Conservation (phyloP, 2,329 filamentous ascomycete genomes). For the Neonectria neomacrospora region DNA sequence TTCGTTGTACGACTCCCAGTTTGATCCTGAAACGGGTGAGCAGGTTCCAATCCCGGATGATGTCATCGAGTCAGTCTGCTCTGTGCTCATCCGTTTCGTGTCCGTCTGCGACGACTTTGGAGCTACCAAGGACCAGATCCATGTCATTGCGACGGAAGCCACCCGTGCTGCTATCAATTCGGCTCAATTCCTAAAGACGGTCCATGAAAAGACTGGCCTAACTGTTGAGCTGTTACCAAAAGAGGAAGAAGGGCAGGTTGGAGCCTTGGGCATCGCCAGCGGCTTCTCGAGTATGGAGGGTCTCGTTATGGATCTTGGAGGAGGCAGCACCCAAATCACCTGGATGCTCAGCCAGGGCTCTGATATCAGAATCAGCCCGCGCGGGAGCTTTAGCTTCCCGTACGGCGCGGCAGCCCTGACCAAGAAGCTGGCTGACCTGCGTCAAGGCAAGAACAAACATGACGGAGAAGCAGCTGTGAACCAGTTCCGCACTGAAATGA, state of each 20-base stretch:
- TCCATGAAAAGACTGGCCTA: conserved; percentile 68
- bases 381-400: conserved; percentile 72
- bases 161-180: conserved; percentile 48
- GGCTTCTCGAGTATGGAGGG: conserved; percentile 70
- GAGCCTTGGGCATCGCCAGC: conserved; percentile 74
- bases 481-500: conserved; percentile 61
- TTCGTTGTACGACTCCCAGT: conserved; percentile 49
- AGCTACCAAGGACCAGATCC: conserved; percentile 41
- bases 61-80: conserved; percentile 43
- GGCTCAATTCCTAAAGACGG: conserved; percentile 47
- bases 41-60: conserved; percentile 46
- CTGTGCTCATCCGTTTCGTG: conserved; percentile 44
- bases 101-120: conserved; percentile 45
- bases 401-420: conserved; percentile 76
- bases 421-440: conserved; percentile 61
- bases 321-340: conserved; percentile 75
- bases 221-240: conserved; percentile 70
- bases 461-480: conserved; percentile 58
- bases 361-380: conserved; percentile 60
- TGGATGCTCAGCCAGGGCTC: conserved; percentile 69
- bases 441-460: conserved; percentile 49
- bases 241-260: conserved; percentile 73
- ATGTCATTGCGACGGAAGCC: conserved; percentile 49
- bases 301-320: conserved; percentile 77
- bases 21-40: conserved; percentile 46